phyloP scores from a whole-genome alignment of 768 basidiomycete genomes.

The Termitomyces sp. region DNA sequence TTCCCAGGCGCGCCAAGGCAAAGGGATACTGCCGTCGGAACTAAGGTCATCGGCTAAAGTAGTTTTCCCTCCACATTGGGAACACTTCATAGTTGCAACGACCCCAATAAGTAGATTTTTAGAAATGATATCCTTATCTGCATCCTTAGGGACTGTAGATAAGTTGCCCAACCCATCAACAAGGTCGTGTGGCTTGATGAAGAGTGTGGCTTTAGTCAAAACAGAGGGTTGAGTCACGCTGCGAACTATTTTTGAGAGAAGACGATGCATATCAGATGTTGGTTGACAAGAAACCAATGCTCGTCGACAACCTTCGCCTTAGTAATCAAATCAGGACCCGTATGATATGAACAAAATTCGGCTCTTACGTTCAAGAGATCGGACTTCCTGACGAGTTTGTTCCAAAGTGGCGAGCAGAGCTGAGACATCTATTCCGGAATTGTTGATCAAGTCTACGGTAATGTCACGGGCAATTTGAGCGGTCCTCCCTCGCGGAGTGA shows the following conservation, averaged over 20 bases:
- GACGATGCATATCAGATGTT: conserved; percentile 34
- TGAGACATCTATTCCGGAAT: conserved; percentile 58
- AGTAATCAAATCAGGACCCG: conserved; percentile 6
- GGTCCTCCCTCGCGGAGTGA: conserved; percentile 54
- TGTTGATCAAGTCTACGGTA: conserved; percentile 57
- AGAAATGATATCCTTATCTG: conserved; percentile 57
- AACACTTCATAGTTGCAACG: conserved; percentile 37
- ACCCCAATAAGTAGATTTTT: conserved; percentile 47
- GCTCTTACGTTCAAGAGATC: conserved; percentile 28
- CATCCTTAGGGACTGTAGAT: conserved; percentile 26
- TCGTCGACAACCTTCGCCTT: conserved; percentile 46
- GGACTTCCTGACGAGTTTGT: conserved; percentile 27
- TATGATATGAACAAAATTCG: neutral
- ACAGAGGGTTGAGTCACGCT: conserved; percentile 42
- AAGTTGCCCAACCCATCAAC: conserved; percentile 53
- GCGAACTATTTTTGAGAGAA: conserved; percentile 37
- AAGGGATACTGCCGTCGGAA: conserved; percentile 23
- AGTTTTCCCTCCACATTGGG: conserved; percentile 60
- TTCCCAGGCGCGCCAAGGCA: conserved; percentile 60
- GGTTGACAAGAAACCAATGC: conserved; percentile 62
- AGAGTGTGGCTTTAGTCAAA: conserved; percentile 63
- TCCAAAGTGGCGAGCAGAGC: conserved; percentile 43
- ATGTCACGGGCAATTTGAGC: conserved; percentile 60
- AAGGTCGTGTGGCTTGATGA: conserved; percentile 70
- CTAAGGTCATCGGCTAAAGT: conserved; percentile 31